Conservation (phyloP, 805 yeast species). For the Yamadazyma scolyti region DNA sequence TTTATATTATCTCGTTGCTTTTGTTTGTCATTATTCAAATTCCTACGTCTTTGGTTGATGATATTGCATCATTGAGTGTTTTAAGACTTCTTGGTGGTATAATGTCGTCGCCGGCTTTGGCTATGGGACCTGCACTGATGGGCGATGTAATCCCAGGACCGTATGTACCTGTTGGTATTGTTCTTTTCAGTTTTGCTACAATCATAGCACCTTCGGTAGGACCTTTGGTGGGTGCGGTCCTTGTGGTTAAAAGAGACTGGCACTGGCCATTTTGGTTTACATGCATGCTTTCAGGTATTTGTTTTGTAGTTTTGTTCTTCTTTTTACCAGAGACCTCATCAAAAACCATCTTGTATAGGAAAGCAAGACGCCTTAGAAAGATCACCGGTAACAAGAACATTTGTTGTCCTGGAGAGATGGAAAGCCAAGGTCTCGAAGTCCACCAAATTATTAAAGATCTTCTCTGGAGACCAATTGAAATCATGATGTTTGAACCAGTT, state of each 20-base stretch:
- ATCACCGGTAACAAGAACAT: conserved; percentile 46
- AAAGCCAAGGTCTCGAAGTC: conserved; percentile 12
- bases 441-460: conserved; percentile 15
- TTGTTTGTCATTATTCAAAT: conserved; percentile 50
- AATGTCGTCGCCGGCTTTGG: conserved; percentile 50
- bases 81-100: conserved; percentile 52
- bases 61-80: conserved; percentile 47
- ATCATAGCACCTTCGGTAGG: conserved; percentile 53
- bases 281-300: conserved; percentile 33
- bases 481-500: conserved; percentile 51
- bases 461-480: conserved; percentile 47
- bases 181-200: conserved; percentile 50
- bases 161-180: conserved; percentile 41
- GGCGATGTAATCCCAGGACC: conserved; percentile 45
- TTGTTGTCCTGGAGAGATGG: conserved; percentile 13
- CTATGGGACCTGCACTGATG: conserved; percentile 55
- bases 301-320: conserved; percentile 29
- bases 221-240: conserved; percentile 52
- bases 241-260: conserved; percentile 44
- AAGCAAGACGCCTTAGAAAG: conserved; percentile 43
- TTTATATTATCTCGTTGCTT: conserved; percentile 45
- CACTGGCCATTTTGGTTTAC: conserved; percentile 53
- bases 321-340: conserved; percentile 46
- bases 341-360: conserved; percentile 41
- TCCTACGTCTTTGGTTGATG: conserved; percentile 48